A percentile compares a stretch with the other conserved stretches of the same genome.
These are phyloP conservation scores for Roridomyces roridus DNA, from an alignment of 768 basidiomycete species.

Conservation along the genomic window DNA sequence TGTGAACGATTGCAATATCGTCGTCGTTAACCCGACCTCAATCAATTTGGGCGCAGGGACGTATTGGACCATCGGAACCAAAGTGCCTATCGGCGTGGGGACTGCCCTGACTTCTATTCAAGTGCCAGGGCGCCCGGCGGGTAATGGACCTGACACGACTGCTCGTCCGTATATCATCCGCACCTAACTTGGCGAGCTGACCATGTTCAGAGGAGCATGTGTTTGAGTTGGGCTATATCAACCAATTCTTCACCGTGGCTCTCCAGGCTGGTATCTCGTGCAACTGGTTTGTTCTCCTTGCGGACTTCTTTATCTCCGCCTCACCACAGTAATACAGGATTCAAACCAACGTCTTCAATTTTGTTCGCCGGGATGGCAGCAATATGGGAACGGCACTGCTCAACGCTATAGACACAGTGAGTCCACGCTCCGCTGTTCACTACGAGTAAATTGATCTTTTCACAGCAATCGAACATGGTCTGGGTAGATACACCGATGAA, in stretches of 20 bases:
- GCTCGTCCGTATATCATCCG: background rate
- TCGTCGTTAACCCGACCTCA: background rate
- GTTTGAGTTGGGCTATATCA: slow-evolving; percentile 9
- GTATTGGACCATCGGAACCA: background rate
- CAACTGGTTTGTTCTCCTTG: background rate
- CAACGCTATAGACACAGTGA: background rate
- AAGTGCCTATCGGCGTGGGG: background rate
- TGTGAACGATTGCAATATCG: background rate
- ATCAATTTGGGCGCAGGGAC: background rate
- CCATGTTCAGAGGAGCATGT: slow-evolving; percentile 2
- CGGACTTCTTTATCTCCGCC: background rate
- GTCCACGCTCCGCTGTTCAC: background rate
- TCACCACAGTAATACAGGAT: background rate
- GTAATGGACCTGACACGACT: background rate
- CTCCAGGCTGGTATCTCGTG: background rate
- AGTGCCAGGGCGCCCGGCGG: background rate
- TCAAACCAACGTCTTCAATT: background rate
- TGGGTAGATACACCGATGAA: slow-evolving; percentile 13
- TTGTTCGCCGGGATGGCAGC: background rate
- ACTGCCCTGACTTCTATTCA: background rate
- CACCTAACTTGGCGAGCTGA: background rate
- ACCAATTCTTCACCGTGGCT: background rate
- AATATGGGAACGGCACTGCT: background rate
- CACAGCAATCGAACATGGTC: slow-evolving; percentile 1
- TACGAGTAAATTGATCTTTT: background rate